Evolutionary conservation across 257 asterid genomes (phyloP), one percentile per base, ranked within the genome.

Genomic region (Penstemon davidsonii): DNA sequence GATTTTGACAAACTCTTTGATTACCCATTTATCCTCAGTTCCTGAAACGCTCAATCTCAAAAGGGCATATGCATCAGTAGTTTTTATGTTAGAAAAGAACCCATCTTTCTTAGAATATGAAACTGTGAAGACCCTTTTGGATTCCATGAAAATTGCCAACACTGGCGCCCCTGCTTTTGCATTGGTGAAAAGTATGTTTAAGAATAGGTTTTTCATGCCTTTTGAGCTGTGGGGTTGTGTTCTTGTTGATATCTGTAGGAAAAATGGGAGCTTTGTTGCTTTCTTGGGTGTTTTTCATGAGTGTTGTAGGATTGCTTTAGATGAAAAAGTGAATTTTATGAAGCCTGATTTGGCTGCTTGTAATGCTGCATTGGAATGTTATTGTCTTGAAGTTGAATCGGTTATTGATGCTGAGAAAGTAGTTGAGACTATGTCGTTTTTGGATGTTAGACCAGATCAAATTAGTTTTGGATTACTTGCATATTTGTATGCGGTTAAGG

Each of bases 151-250:
- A 64, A 77, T 69, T 58, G 89, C 85, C 64, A 78, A 70, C 73
- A 72, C 83, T 57, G 86, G 76, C 68, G 87, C 95, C 69, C 96
- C 97, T 81, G 97, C 95, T 71, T 79, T 94, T 66, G 96, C 96
- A 5, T 73, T 91, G 88, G 90, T 86, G 42, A 94, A 80, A 65
- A 79, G 81, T 76, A 88, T 94, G 96, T 74, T 94, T 76, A 83
- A 80, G 85, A 87, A 91, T 38, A 82, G 97, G 69, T 91, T 79
- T 83, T 91, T 88, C 75, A 75, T 94, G 82, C 95, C 88, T n/a
- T 91, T 88, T 80, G 79, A 71, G 54, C 57, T 86, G 61, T 94
- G 97, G 99, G 92, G 95, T 7, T 63, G 65, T 70, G 83, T 83
- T 53, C 68, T 94, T 60, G 75, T 87, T 41, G 96, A 88, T 13